Evolutionary conservation across 768 basidiomycete genomes (phyloP), one percentile per base, ranked within the genome.

Genomic region (Tulasnella sp.): DNA sequence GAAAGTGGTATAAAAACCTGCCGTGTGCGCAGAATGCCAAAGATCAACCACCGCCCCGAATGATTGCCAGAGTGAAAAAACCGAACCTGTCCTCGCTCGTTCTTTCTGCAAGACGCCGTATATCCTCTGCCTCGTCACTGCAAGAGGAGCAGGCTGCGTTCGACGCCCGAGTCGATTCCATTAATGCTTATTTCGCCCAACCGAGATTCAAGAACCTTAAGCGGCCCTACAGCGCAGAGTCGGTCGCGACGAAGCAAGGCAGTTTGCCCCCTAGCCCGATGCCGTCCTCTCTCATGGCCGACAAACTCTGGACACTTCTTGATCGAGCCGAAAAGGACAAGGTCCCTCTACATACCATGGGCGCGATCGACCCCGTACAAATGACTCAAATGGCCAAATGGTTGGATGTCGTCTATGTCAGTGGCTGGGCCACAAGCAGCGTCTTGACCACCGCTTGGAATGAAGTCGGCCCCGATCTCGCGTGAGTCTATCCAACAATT

Each of bases 361-460:
- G 91, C 37, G 90, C 88, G 3, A 84, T 96, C 60, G 93, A 96
- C 67, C 90, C 91, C 0, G 79, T 92, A 12, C 91, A 89, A 71
- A 88, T 92, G 85, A 91, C 88, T 0, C 91, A 96, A 71, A 89
- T 90, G 86, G 92, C 88, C 6, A 73, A 72, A 51, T 77, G 86
- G 64, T 85, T 88, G 64, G 85, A 96, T 66, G 82, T 85, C 32
- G 79, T 91, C 2, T 97, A 97, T 64, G 73, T 97, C n/a, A 87
- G 85, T 49, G 92, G 93, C 8, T 94, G 91, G 91, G 90, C 87
- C 12, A 77, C 81, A 23, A 86, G 84, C 41, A 89, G 86, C 62
- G 75, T 91, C 46, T 72, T 94, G 50, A 92, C 91, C 4, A 92
- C 91, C 1, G 87, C 83, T 6, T 85, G 82, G 67, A 93, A 91